Percentiles rank a stretch among this genome's conserved stretches.
Conservation (phyloP, 108 stramenopile genomes). For the Cyclotella baltica region DNA sequence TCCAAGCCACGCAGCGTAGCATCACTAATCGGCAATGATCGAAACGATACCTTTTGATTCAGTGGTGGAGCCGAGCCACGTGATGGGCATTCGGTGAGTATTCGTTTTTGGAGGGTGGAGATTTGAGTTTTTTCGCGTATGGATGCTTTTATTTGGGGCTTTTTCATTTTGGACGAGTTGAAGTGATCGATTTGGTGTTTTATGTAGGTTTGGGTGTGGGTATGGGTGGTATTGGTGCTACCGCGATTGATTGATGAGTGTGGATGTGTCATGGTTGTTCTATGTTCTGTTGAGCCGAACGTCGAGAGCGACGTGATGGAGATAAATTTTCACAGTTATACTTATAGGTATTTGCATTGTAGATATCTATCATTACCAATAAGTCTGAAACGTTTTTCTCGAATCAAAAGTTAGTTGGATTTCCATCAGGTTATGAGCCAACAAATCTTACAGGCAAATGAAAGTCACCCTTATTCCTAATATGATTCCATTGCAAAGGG, state of each 20-base stretch:
- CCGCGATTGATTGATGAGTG: too few relatives aligned
- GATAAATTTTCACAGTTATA: too few relatives aligned
- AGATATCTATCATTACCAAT: too few relatives aligned
- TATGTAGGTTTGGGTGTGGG: not conserved
- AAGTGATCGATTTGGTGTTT: not conserved
- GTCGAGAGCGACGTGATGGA: too few relatives aligned
- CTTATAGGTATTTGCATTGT: too few relatives aligned
- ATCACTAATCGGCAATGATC: constrained; percentile 74
- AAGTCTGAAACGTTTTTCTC: too few relatives aligned
- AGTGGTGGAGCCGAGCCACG: constrained; percentile 74
- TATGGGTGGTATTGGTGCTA: not conserved
- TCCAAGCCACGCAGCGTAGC: constrained; percentile 80
- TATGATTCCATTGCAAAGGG: too few relatives aligned
- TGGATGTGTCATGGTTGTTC: too few relatives aligned
- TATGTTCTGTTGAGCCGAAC: too few relatives aligned
- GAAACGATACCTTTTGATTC: constrained; percentile 79
- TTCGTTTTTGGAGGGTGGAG: constrained; percentile 50
- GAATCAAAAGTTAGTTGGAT: not conserved
- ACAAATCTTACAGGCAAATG: too few relatives aligned
- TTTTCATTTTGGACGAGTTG: not conserved
- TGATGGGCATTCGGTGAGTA: constrained; percentile 69
- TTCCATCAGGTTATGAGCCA: too few relatives aligned
- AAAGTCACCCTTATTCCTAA: too few relatives aligned
- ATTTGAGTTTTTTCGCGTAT: constrained; percentile 31
- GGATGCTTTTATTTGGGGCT: constrained; percentile 9